These are phyloP conservation scores for Aspergillus luchuensis DNA, from an alignment of 2,329 filamentous ascomycete genomes.

Conservation along the genomic window DNA sequence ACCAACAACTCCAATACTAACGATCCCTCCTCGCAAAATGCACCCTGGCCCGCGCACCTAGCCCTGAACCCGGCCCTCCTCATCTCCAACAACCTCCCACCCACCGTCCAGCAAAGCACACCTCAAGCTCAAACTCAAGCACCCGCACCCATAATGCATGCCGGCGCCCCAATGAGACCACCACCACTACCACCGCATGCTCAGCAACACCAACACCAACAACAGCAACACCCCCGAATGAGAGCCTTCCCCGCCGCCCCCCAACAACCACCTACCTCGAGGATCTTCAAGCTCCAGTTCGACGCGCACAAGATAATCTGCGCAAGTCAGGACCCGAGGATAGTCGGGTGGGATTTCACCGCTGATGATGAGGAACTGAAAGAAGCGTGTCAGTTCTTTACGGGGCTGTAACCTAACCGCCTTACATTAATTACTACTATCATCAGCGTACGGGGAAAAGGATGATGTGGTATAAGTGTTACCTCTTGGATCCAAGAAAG, in stretches of 20 bases:
- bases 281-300: constrained; percentile 97
- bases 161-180: too few species aligned
- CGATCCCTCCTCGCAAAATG: background rate
- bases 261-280: constrained; percentile 46
- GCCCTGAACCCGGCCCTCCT: constrained; percentile 21
- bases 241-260: background rate
- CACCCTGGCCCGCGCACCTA: constrained; percentile 15
- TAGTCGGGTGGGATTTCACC: constrained; percentile 98
- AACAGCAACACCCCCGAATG: background rate
- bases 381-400: constrained; percentile 77
- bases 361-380: constrained; percentile 79
- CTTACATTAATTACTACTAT: background rate
- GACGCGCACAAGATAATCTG: constrained; percentile 91
- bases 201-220: too few species aligned
- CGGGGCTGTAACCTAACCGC: constrained; percentile 36
- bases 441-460: background rate
- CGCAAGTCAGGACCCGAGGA: constrained; percentile 86
- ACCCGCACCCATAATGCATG: too few species aligned
- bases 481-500: background rate
- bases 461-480: background rate
- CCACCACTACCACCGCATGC: too few species aligned
- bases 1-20: background rate
- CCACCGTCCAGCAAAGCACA: constrained; percentile 23
- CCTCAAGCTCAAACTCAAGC: too few species aligned
- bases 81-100: constrained; percentile 26